These are phyloP conservation scores for Boletus mariae DNA, from an alignment of 1,284 basidiomycete genomes.

Conservation along the genomic window DNA sequence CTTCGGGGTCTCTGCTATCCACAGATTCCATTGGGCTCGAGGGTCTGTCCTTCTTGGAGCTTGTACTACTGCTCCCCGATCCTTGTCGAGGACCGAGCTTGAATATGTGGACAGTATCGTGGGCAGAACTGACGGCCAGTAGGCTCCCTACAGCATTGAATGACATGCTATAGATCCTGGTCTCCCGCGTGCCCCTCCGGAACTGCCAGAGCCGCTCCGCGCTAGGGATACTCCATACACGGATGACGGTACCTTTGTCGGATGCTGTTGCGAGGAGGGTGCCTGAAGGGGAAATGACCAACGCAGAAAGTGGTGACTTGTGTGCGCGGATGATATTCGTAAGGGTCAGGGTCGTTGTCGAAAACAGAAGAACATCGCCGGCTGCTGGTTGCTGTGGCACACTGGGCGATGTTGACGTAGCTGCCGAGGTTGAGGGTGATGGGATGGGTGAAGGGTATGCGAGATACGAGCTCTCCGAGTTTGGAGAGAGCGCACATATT, in stretches of 20 bases:
- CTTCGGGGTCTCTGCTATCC: slow-evolving; percentile 57
- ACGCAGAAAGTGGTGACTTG: slow-evolving; percentile 87
- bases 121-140: slow-evolving; percentile 87
- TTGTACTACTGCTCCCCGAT: slow-evolving; percentile 10
- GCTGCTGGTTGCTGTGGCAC: slow-evolving; percentile 46
- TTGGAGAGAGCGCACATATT: slow-evolving; percentile 91
- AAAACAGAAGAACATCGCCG: slow-evolving; percentile 92
- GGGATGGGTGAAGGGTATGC: slow-evolving; percentile 95
- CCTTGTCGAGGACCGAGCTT: slow-evolving; percentile 51
- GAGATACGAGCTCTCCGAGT: slow-evolving; percentile 93
- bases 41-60: slow-evolving; percentile 30
- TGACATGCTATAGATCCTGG: slow-evolving; percentile 87
- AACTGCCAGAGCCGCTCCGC: slow-evolving; percentile 96
- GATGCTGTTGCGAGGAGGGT: slow-evolving; percentile 91
- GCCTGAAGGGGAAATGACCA: slow-evolving; percentile 85
- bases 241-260: slow-evolving; percentile 96
- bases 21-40: slow-evolving; percentile 62
- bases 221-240: slow-evolving; percentile 89
- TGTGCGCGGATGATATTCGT: slow-evolving; percentile 97
- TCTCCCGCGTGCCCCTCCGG: slow-evolving; percentile 82
- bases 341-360: slow-evolving; percentile 86
- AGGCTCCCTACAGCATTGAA: slow-evolving; percentile 86
- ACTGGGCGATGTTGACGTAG: slow-evolving; percentile 41
- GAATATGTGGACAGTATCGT: slow-evolving; percentile 98
- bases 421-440: slow-evolving; percentile 61